A percentile compares a stretch with the other conserved stretches of the same genome.
Evolutionary conservation across 169 alveolate species (phyloP).

Genomic region (Eimeria brunetti): DNA sequence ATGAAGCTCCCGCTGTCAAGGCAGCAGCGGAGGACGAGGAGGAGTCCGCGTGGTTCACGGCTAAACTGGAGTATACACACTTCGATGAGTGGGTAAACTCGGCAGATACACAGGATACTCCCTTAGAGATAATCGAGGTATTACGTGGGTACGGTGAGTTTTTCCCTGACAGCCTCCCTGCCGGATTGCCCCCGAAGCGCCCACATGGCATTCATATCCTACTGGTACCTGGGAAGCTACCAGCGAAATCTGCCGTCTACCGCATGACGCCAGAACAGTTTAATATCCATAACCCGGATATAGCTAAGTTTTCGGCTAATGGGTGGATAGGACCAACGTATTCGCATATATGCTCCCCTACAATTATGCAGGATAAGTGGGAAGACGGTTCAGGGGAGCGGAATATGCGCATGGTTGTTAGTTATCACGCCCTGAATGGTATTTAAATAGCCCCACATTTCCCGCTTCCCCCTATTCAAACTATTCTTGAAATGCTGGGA

Average conservation of each 20-base stretch:
- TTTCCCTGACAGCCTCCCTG: neutral
- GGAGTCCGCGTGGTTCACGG: too few species aligned
- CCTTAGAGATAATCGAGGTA: too few species aligned
- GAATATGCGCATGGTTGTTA: neutral
- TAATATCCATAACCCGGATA: neutral
- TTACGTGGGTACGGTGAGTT: neutral
- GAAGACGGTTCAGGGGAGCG: neutral
- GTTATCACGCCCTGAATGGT: too few species aligned
- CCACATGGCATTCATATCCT: neutral
- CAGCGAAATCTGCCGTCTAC: neutral
- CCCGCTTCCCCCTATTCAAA: too few species aligned
- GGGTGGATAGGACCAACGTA: neutral
- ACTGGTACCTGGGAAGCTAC: neutral
- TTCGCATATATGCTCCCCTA: neutral
- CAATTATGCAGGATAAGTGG: neutral
- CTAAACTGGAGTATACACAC: too few species aligned
- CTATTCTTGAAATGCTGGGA: too few species aligned
- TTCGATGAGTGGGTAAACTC: too few species aligned
- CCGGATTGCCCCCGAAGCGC: neutral
- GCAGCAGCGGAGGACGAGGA: too few species aligned
- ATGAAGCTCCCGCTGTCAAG: too few species aligned
- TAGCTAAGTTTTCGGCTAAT: neutral
- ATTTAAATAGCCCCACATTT: too few species aligned
- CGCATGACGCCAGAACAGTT: neutral
- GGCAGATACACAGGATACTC: too few species aligned